These are phyloP conservation scores for Penicillium aurantiogriseum DNA, from an alignment of 2,329 filamentous ascomycete genomes.

Conservation along the genomic window DNA sequence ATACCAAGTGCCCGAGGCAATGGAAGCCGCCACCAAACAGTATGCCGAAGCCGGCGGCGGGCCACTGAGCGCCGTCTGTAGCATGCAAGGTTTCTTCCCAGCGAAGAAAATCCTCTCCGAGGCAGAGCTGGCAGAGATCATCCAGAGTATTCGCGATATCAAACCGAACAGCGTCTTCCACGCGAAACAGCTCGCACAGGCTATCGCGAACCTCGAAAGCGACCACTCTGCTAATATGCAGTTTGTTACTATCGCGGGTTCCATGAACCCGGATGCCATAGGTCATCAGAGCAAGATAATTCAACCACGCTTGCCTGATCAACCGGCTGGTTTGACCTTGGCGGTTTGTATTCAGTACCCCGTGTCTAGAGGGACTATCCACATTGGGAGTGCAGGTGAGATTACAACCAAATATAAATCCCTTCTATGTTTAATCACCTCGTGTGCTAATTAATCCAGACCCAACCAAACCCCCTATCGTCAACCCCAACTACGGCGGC, in stretches of 20 bases:
- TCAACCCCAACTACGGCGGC: constrained; percentile 20
- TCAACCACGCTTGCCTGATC: neutral
- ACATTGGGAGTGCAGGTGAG: constrained; percentile 16
- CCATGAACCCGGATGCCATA: constrained; percentile 5
- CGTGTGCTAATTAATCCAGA: constrained; percentile 9
- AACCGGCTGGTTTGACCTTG: constrained; percentile 13
- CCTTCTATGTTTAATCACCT: neutral
- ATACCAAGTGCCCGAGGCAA: constrained; percentile 9
- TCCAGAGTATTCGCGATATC: constrained; percentile 16
- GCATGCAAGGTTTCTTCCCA: constrained; percentile 19
- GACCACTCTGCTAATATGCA: constrained; percentile 18
- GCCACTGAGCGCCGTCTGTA: constrained; percentile 5
- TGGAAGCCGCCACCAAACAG: constrained; percentile 13
- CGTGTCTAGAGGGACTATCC: constrained; percentile 23
- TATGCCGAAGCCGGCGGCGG: constrained; percentile 8
- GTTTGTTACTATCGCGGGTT: constrained; percentile 8
- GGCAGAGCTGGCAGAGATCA: constrained; percentile 10
- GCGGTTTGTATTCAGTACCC: constrained; percentile 23
- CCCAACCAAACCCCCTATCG: constrained; percentile 14
- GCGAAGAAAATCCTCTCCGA: constrained; percentile 13
- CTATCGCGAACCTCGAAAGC: constrained; percentile 12
- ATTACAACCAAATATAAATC: neutral
- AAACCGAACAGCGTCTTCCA: constrained; percentile 16
- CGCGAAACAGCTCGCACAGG: constrained; percentile 14
- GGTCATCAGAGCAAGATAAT: constrained; percentile 14